These are phyloP conservation scores for Atkinsonella texensis DNA, from an alignment of 2,329 filamentous ascomycete species.

Conservation along the genomic window DNA sequence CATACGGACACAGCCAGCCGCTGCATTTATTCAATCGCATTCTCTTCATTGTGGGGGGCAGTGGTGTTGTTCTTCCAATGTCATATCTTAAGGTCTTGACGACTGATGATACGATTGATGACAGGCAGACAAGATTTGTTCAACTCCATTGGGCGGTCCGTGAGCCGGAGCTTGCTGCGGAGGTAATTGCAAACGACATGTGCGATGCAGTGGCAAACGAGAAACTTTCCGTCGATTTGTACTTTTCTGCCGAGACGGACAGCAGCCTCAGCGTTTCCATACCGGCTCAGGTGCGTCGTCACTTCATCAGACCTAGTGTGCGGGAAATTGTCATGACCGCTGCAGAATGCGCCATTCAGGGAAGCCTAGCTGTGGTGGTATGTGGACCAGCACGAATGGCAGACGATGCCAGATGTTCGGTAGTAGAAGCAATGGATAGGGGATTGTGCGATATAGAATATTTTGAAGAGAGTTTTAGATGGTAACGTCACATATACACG, in stretches of 20 bases:
- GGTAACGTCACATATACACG: conserved; percentile 5
- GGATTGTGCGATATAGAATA: conserved; percentile 11
- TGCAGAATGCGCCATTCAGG: conserved; percentile 10
- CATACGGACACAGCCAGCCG: conserved; percentile 29
- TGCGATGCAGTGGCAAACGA: conserved; percentile 14
- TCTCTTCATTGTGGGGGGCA: conserved; percentile 32
- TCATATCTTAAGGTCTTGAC: conserved; percentile 24
- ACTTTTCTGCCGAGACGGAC: conserved; percentile 18
- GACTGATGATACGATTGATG: conserved; percentile 4
- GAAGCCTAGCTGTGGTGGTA: conserved; percentile 27
- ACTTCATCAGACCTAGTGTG: conserved; percentile 22
- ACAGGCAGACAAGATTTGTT: conserved; percentile 12
- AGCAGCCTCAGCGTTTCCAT: conserved; percentile 5
- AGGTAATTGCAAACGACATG: conserved; percentile 23
- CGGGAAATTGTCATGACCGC: conserved; percentile 18
- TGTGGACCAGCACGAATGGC: conserved; percentile 34
- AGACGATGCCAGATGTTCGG: conserved; percentile 27
- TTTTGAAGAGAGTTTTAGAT: conserved; percentile 9
- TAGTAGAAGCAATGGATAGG: conserved; percentile 18
- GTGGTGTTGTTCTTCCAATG: conserved; percentile 30
- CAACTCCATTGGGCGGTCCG: conserved; percentile 32
- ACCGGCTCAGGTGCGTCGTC: conserved; percentile 10
- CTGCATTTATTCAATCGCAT: conserved; percentile 27
- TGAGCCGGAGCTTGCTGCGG: conserved; percentile 24
- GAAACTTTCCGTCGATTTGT: conserved; percentile 24